Percentiles rank a stretch among this genome's conserved stretches.
These are phyloP conservation scores for Letharia lupina DNA, from an alignment of 495 filamentous ascomycete species.

Conservation along the genomic window DNA sequence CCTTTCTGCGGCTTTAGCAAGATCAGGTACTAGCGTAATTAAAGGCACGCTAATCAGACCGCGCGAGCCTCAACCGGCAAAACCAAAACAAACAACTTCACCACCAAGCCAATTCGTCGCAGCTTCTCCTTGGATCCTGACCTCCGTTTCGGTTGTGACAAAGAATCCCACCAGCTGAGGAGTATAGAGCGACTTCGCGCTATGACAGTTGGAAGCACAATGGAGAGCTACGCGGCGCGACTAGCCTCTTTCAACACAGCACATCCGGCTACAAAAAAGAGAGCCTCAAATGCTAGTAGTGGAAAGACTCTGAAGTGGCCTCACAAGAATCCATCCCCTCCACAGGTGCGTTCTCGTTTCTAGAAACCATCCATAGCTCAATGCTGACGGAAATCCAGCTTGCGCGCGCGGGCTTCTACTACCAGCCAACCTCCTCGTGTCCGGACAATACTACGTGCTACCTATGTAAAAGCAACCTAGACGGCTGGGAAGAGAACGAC, in stretches of 20 bases:
- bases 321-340: constrained; percentile 55
- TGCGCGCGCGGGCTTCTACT: constrained; percentile 85
- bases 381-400: constrained; percentile 45
- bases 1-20: neutral
- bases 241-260: constrained; percentile 63
- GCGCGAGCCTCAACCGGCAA: constrained; percentile 1
- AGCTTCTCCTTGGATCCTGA: neutral
- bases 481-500: constrained; percentile 84
- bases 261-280: constrained; percentile 52
- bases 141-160: neutral
- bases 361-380: constrained; percentile 9
- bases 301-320: constrained; percentile 65
- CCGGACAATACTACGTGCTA: constrained; percentile 89
- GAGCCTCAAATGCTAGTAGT: constrained; percentile 56
- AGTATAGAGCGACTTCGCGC: neutral
- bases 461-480: constrained; percentile 66
- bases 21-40: neutral
- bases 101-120: neutral
- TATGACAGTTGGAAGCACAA: constrained; percentile 18
- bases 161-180: neutral
- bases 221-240: constrained; percentile 61
- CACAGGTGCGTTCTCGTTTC: constrained; percentile 45
- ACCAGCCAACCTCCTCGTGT: constrained; percentile 59
- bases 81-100: constrained; percentile 3
- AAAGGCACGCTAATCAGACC: neutral